Evolutionary conservation across 768 basidiomycete genomes (phyloP), one percentile per base, ranked within the genome.

Genomic region (Phylloporus rhodoxanthus): DNA sequence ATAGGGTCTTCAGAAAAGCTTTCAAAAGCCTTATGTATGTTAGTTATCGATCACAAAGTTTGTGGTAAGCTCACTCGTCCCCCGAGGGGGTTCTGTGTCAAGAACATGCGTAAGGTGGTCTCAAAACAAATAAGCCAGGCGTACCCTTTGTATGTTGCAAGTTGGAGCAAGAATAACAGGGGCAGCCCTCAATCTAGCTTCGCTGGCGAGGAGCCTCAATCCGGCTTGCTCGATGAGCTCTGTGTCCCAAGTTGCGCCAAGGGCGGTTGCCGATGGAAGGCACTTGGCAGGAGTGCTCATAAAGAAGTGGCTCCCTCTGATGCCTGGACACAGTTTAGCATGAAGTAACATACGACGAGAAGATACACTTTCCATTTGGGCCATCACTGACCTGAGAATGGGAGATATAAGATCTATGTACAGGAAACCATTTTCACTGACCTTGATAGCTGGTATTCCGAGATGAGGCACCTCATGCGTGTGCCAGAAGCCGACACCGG

Each of bases 241-340:
- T 1, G 76, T 68, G 60, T 90, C 85, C 72, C 78, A 90, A 3
- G 87, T 87, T 0, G 88, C 82, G 10, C 80, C 87, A 19, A 90
- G 71, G 0, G 83, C 86, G 3, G 87, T 90, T 1, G 85, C 76
- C 17, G 80, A 81, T 1, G 87, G 86, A 21, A 89, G 73, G 59
- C 82, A 85, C 66, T 89, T 88, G 9, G 87, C 85, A 9, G 86
- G 87, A 0, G 85, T 86, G 29, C 84, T 75, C 82, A 86, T 86
- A 60, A 88, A 84, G 72, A 87, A 88, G 59, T 84, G 82, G 59
- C 83, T 80, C 14, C 87, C 87, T 54, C 87, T 64, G 44, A 77
- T 69, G n/a, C 75, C 75, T 75, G 50, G 9, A 43, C 23, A 32
- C 14, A 25, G 38, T 8, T 50, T 8, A 52, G 36, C n/a, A 26